These are phyloP conservation scores for Sphagnum fallax DNA, from an alignment of 228 moss, liverwort and hornwort genomes.

Conservation along the genomic window DNA sequence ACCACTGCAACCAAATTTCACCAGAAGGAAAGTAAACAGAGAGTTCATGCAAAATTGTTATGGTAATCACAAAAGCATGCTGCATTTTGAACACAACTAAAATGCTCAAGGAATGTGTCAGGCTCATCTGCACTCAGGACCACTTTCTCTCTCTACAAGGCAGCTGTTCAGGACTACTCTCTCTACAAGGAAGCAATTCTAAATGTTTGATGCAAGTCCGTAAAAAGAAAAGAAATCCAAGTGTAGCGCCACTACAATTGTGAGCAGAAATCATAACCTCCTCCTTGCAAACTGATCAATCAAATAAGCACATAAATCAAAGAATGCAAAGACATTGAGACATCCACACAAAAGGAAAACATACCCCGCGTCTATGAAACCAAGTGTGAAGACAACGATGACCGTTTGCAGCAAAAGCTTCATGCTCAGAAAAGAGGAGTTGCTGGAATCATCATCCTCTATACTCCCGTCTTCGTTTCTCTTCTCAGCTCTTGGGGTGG, in stretches of 20 bases:
- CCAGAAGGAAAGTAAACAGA: neutral
- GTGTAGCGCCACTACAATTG: neutral
- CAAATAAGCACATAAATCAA: neutral
- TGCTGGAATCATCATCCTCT: constrained; percentile 11
- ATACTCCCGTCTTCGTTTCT: constrained; percentile 16
- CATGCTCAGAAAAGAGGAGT: constrained; percentile 30
- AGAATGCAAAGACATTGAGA: neutral
- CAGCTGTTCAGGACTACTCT: too few relatives aligned
- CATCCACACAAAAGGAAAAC: neutral
- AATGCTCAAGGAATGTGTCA: neutral
- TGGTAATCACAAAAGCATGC: neutral
- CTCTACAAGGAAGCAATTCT: too few relatives aligned
- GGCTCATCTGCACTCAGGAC: neutral
- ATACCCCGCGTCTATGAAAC: constrained; percentile 93
- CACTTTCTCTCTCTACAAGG: too few relatives aligned
- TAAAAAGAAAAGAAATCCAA: neutral
- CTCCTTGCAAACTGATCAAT: too few relatives aligned
- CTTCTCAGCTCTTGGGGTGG: constrained; percentile 17
- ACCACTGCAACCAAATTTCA: neutral
- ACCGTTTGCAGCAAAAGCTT: constrained; percentile 69
- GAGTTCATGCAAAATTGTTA: neutral
- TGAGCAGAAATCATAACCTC: neutral
- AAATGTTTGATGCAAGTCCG: neutral
- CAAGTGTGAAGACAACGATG: constrained; percentile 56
- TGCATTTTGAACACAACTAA: neutral